Evolutionary conservation across 2,329 filamentous ascomycete genomes (phyloP).

Genomic region (Rosellinia necatrix): DNA sequence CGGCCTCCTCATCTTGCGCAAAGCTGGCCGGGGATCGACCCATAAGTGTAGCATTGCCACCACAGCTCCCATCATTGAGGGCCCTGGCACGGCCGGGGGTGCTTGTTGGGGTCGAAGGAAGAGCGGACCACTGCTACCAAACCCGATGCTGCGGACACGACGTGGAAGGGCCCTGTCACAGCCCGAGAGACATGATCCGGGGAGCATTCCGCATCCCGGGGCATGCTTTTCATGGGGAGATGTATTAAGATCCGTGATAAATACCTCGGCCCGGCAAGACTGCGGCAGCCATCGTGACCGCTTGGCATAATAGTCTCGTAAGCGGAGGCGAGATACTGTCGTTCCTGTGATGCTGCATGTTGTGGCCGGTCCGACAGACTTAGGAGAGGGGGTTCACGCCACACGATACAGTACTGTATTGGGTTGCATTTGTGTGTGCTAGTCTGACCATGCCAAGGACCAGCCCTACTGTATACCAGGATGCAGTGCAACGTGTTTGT

Average conservation of each 20-base stretch:
- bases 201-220: constrained; percentile 13
- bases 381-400: constrained; percentile 3
- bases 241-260: no score
- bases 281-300: constrained; percentile 5
- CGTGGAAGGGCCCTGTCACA: constrained; percentile 2
- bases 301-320: constrained; percentile 5
- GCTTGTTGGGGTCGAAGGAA: neutral
- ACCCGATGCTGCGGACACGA: constrained; percentile 6
- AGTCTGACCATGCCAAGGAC: constrained; percentile 21
- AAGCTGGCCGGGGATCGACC: constrained; percentile 18
- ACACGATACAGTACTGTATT: constrained; percentile 4
- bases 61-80: constrained; percentile 3
- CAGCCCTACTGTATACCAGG: constrained; percentile 22
- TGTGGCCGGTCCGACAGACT: constrained; percentile 15
- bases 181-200: constrained; percentile 1
- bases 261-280: constrained; percentile 21
- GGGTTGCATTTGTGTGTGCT: constrained; percentile 10
- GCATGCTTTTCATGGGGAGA: no score
- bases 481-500: constrained; percentile 24
- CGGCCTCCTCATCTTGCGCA: constrained; percentile 12
- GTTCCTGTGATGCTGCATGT: constrained; percentile 12
- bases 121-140: neutral
- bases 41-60: constrained; percentile 23
- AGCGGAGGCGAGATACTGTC: neutral
- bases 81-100: neutral